Conservation (phyloP, 495 filamentous ascomycete species). For the Letharia columbiana region DNA sequence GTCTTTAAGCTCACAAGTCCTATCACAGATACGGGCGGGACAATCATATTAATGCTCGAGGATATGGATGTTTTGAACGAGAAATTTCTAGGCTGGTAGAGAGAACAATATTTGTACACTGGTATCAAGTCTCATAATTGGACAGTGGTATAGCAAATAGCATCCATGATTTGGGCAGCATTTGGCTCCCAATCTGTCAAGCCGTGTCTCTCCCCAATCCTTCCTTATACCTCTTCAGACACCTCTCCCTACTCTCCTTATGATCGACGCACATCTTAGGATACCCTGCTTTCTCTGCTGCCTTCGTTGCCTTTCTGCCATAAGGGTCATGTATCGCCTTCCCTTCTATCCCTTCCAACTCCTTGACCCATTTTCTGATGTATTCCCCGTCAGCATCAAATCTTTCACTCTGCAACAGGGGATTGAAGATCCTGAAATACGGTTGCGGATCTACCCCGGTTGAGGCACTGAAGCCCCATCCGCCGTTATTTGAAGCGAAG, state of each 20-base stretch:
- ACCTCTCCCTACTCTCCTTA: slow-evolving; percentile 53
- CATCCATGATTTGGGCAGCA: not conserved
- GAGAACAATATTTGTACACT: not conserved
- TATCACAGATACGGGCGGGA: slow-evolving; percentile 96
- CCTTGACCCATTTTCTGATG: slow-evolving; percentile 53
- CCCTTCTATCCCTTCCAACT: slow-evolving; percentile 50
- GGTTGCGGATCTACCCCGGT: slow-evolving; percentile 88
- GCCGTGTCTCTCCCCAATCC: slow-evolving; percentile 47
- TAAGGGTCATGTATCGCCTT: slow-evolving; percentile 76
- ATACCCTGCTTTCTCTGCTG: slow-evolving; percentile 48
- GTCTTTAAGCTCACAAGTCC: slow-evolving; percentile 58
- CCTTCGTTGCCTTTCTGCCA: slow-evolving; percentile 48
- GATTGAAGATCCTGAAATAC: slow-evolving; percentile 90
- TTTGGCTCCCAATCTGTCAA: slow-evolving; percentile 15
- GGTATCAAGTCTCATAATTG: not conserved
- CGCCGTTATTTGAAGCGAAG: slow-evolving; percentile 86
- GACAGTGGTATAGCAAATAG: not conserved
- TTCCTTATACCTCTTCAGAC: slow-evolving; percentile 64
- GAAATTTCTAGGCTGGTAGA: not conserved
- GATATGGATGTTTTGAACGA: not conserved
- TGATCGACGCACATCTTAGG: slow-evolving; percentile 70
- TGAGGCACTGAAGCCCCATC: slow-evolving; percentile 76
- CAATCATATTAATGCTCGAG: slow-evolving; percentile 32
- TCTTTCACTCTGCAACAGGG: slow-evolving; percentile 74
- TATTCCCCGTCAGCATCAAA: slow-evolving; percentile 53